phyloP scores from a whole-genome alignment of 345 rosid genomes.

The Lenwebbia sp. region DNA sequence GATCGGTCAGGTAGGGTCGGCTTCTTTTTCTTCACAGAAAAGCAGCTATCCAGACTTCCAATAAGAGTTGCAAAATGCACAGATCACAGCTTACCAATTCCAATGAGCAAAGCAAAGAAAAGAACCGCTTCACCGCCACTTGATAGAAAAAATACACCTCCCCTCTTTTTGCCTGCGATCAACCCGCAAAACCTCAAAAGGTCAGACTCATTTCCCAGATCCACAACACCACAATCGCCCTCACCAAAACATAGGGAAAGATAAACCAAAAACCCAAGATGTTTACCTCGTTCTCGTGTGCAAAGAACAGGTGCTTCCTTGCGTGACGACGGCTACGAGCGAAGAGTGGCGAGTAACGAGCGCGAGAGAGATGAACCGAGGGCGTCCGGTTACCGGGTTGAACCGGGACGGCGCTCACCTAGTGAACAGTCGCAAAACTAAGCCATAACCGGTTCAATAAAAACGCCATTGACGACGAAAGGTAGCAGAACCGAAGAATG shows the following conservation, averaged over 20 bases:
- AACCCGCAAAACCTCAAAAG: background rate
- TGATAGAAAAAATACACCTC: constrained; percentile 58
- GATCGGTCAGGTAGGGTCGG: background rate
- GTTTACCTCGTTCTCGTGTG: no score
- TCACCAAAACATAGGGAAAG: no score
- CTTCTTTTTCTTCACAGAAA: no score
- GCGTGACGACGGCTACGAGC: no score
- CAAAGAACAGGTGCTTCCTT: no score
- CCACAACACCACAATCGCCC: background rate
- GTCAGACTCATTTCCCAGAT: background rate
- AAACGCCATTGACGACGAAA: background rate
- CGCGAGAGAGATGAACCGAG: no score
- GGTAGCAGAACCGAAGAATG: background rate
- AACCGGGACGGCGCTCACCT: background rate
- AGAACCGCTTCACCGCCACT: constrained; percentile 81
- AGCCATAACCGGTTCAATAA: background rate
- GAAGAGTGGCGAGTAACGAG: no score
- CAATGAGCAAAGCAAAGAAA: constrained; percentile 80
- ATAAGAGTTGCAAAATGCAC: background rate
- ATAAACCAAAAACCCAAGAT: no score
- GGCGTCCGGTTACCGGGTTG: no score
- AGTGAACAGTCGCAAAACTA: background rate
- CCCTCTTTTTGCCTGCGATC: constrained; percentile 70
- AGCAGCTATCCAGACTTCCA: background rate
- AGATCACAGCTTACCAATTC: constrained; percentile 42